These are phyloP conservation scores for Chondrus crispus DNA, from an alignment of 23 red algal species.

Conservation along the genomic window DNA sequence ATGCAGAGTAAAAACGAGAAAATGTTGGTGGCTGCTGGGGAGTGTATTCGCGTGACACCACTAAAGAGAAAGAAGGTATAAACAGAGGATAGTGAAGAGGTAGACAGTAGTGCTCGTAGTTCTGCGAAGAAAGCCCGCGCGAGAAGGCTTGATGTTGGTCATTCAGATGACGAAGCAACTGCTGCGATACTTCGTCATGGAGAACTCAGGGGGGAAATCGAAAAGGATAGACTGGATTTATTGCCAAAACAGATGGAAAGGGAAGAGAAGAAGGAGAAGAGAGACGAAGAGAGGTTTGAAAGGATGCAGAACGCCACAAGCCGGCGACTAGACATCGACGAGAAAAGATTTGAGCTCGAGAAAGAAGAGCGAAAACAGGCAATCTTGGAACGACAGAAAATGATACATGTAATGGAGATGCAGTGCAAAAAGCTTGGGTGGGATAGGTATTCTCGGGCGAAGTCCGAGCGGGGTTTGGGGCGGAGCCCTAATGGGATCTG, in stretches of 20 bases:
- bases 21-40: not conserved
- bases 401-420: not conserved
- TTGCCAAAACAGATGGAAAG: not conserved
- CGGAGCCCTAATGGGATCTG: not conserved
- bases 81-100: not conserved
- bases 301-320: not conserved
- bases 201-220: not conserved
- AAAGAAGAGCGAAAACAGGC: not conserved
- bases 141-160: not conserved
- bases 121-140: not conserved
- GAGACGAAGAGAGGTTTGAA: not conserved
- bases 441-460: not conserved
- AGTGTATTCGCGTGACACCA: not conserved
- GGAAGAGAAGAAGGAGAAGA: not conserved
- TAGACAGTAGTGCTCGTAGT: not conserved
- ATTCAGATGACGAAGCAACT: not conserved
- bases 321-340: not conserved
- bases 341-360: constrained; percentile 6
- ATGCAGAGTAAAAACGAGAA: not conserved
- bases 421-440: not conserved
- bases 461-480: not conserved
- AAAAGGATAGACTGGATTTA: not conserved
- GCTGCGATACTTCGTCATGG: not conserved
- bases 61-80: not conserved
- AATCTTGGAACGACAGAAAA: not conserved